Evolutionary conservation across 257 asterid genomes (phyloP), one percentile per base, ranked within the genome.

Genomic region (Solanum chaucha): DNA sequence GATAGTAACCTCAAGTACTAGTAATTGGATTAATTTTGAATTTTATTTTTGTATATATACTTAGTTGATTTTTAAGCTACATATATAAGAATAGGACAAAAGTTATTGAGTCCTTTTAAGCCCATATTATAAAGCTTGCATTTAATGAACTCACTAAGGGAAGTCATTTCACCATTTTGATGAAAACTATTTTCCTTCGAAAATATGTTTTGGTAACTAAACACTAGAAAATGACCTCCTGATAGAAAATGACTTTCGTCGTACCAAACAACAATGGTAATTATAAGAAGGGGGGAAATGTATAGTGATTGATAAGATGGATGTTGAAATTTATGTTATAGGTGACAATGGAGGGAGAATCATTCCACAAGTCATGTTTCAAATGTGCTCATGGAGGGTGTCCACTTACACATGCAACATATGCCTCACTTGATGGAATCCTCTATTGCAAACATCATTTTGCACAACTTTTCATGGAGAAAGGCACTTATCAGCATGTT

Each of bases 341-440:
- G 96, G 83, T 93, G 93, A 88, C 90, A 40, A 89, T 93, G 96
- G 96, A 93, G 85, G 96, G 94, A 85, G 96, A 93, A 73, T 85
- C 94, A 59, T 93, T 89, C 89, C 96, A 93, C 91, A 93, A 91
- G 55, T 88, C 94, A 64, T 93, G 96, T 90, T 93, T 93, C 89
- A 91, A 87, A 75, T 93, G 96, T 88, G 96, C 94, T 17, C 94
- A 91, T 81, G 94, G 95, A 19, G 96, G 96, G 0, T 93, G 96
- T 88, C 90, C 92, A 0, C 95, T 93, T 3, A 93, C 96, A 26
- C 96, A 93, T 89, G 90, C 96, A 8, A 87, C 92, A 1, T 93
- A 93, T 41, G 96, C 95, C 40, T 92, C 96, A 46, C 90, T 93
- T 14, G 92, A 91, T 71, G 96, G 94, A 9, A 78, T 90, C 83